These are phyloP conservation scores for Apophysomyces ossiformis DNA, from an alignment of 371 early-diverging fungal species.

Conservation along the genomic window DNA sequence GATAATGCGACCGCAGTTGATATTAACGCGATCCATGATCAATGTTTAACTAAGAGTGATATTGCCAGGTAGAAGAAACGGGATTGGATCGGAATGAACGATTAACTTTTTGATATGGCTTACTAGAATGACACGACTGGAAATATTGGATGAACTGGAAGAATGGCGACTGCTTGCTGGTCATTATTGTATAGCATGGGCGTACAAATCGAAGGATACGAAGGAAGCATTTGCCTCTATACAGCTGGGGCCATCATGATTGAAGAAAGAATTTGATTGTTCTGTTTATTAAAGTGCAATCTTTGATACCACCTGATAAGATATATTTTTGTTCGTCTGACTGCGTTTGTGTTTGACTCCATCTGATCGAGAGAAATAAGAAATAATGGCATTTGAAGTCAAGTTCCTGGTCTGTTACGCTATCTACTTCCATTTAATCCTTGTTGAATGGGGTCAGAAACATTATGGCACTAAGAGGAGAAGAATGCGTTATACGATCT, in stretches of 20 bases:
- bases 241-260: background rate
- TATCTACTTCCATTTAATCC: too few relatives aligned
- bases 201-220: slow-evolving; percentile 41
- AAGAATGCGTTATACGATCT: too few relatives aligned
- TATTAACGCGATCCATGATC: slow-evolving; percentile 72
- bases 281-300: too few relatives aligned
- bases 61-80: slow-evolving; percentile 50
- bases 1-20: slow-evolving; percentile 66
- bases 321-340: too few relatives aligned
- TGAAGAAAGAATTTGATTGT: too few relatives aligned
- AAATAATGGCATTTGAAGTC: too few relatives aligned
- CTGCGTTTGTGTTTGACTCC: too few relatives aligned
- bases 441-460: too few relatives aligned
- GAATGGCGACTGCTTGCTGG: slow-evolving; percentile 85
- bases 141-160: slow-evolving; percentile 94
- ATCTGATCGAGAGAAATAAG: too few relatives aligned
- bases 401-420: too few relatives aligned
- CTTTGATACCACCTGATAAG: too few relatives aligned
- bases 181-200: slow-evolving; percentile 94
- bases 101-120: background rate
- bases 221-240: background rate
- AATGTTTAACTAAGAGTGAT: slow-evolving; percentile 51
- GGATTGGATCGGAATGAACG: background rate
- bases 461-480: too few relatives aligned
- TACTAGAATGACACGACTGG: slow-evolving; percentile 73